These are phyloP conservation scores for Carex parvula DNA, from an alignment of 176 grass and related monocot species.

Conservation along the genomic window DNA sequence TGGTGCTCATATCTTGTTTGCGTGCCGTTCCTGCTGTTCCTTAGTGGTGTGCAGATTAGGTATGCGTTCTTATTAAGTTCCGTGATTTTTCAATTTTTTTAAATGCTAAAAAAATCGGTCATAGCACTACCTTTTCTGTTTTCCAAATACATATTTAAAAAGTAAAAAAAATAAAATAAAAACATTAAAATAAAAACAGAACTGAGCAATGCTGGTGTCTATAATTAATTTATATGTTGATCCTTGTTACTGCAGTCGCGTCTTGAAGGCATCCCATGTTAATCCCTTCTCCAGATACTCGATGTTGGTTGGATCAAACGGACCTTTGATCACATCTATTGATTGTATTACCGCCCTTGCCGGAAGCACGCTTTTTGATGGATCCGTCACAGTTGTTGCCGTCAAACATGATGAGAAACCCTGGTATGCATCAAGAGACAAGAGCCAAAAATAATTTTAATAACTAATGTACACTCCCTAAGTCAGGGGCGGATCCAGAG, in stretches of 20 bases:
- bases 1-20: too few relatives aligned
- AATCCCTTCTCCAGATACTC: conserved; percentile 70
- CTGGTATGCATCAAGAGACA: conserved; percentile 19
- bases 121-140: not conserved
- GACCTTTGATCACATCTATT: conserved; percentile 61
- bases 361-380: conserved; percentile 62
- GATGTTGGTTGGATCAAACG: conserved; percentile 63
- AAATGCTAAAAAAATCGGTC: too few relatives aligned
- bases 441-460: not conserved
- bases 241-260: conserved; percentile 34
- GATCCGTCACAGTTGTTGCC: conserved; percentile 54
- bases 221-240: not conserved
- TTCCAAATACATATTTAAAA: not conserved
- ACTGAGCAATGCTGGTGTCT: not conserved
- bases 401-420: conserved; percentile 85
- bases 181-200: not conserved
- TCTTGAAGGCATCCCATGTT: conserved; percentile 51
- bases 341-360: conserved; percentile 61
- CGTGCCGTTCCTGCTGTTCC: too few relatives aligned
- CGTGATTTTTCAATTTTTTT: too few relatives aligned
- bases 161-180: not conserved
- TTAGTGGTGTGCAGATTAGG: too few relatives aligned
- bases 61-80: too few relatives aligned
- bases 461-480: not conserved
- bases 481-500: too few relatives aligned